A percentile compares a stretch with the other conserved stretches of the same genome.
Evolutionary conservation across 495 filamentous ascomycete species (phyloP).

Genomic region (Staphylotrichum longicolle): DNA sequence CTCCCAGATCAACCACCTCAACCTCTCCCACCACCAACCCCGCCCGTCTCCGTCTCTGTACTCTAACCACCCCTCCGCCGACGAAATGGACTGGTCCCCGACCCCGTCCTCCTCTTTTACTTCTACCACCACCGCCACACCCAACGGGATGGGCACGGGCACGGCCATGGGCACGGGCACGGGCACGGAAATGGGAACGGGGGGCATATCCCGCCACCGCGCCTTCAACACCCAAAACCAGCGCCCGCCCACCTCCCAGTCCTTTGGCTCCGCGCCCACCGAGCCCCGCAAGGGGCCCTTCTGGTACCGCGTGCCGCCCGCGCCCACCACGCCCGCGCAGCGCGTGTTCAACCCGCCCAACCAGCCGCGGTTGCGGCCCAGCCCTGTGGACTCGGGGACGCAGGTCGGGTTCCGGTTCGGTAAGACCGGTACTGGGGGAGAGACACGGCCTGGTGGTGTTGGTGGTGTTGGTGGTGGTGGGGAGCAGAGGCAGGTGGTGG

Average conservation of each 20-base stretch:
- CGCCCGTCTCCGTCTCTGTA: background rate
- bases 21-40: conserved; percentile 11
- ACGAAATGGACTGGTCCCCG: conserved; percentile 84
- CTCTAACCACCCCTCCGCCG: conserved; percentile 33
- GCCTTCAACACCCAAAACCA: conserved; percentile 48
- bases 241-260: conserved; percentile 46
- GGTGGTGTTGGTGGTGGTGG: background rate
- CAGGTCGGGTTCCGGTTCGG: background rate
- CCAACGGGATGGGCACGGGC: background rate
- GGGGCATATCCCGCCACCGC: conserved; percentile 40
- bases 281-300: conserved; percentile 45
- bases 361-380: conserved; percentile 45
- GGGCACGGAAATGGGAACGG: too few relatives aligned
- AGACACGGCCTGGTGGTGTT: background rate
- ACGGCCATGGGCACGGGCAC: too few relatives aligned
- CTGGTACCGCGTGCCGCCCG: conserved; percentile 61
- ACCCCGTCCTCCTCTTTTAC: conserved; percentile 25
- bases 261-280: conserved; percentile 57
- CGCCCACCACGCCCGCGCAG: conserved; percentile 63
- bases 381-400: conserved; percentile 28
- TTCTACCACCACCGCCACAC: background rate
- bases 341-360: conserved; percentile 60
- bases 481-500: background rate
- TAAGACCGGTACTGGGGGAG: background rate
- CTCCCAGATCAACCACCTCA: conserved; percentile 21